phyloP scores from a whole-genome alignment of 2,329 filamentous ascomycete species.

The Colletotrichum simmondsii region DNA sequence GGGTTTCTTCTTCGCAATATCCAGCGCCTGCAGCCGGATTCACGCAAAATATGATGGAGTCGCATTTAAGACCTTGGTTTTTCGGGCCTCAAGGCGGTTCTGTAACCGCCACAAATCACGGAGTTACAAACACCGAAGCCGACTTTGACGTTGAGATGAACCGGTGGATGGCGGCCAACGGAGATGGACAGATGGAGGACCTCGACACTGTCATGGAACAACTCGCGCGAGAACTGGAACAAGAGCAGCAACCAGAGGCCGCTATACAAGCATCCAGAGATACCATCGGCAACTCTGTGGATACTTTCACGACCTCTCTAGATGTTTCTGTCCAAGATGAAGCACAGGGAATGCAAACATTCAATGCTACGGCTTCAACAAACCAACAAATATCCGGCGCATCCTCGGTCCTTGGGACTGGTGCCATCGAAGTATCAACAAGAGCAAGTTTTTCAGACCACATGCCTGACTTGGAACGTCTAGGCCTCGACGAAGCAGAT shows the following conservation, averaged over 20 bases:
- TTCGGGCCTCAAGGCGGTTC: background rate
- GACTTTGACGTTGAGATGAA: constrained; percentile 55
- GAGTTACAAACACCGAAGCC: constrained; percentile 35
- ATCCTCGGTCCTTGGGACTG: background rate
- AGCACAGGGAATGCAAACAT: background rate
- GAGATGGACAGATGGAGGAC: constrained; percentile 46
- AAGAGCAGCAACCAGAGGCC: background rate
- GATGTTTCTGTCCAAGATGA: background rate
- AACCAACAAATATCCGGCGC: background rate
- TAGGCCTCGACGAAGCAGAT: background rate
- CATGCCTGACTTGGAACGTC: constrained; percentile 1
- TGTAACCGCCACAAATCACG: background rate
- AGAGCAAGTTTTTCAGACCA: background rate
- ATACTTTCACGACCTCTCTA: background rate
- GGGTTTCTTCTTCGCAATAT: background rate
- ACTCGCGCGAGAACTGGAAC: constrained; percentile 52
- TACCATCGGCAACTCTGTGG: background rate
- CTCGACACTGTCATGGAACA: constrained; percentile 56
- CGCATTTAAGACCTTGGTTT: background rate
- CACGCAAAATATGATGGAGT: background rate
- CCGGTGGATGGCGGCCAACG: constrained; percentile 52
- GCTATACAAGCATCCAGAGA: background rate
- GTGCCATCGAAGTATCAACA: background rate
- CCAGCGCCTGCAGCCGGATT: background rate
- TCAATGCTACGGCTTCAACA: background rate